Conservation (phyloP, 1,139 yeast genomes). For the Casaregolazyma lundiana region DNA sequence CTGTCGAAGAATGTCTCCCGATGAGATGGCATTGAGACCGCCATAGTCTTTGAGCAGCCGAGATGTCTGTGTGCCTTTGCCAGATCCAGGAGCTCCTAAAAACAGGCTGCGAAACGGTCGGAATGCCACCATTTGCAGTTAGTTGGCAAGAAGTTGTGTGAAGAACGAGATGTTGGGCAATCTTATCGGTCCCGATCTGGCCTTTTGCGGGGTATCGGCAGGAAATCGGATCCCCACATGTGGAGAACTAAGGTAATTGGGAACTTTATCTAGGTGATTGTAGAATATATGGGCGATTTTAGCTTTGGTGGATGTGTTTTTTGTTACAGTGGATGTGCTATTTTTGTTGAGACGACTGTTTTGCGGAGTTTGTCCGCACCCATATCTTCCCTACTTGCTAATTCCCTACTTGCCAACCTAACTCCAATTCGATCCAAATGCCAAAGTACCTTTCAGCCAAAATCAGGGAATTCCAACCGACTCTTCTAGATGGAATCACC, state of each 20-base stretch:
- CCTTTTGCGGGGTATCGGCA: slow-evolving; percentile 1
- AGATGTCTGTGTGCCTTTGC: slow-evolving; percentile 85
- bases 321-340: no score
- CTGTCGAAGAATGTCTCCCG: slow-evolving; percentile 76
- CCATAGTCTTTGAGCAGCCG: slow-evolving; percentile 55
- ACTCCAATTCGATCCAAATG: no score
- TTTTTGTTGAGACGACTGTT: no score
- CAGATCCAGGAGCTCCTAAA: slow-evolving; percentile 92
- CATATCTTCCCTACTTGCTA: no score
- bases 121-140: slow-evolving; percentile 8
- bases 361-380: no score
- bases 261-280: no score
- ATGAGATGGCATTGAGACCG: slow-evolving; percentile 52
- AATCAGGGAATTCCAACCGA: slow-evolving; percentile 8
- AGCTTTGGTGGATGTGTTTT: no score
- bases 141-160: no score
- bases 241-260: background rate
- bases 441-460: slow-evolving; percentile 1
- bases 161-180: no score
- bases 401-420: no score
- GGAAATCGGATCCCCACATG: background rate
- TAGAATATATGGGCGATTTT: no score
- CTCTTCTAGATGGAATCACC: slow-evolving; percentile 2
- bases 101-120: slow-evolving; percentile 62
- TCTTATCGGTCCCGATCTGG: no score